Percentiles rank a stretch among this genome's conserved stretches.
phyloP scores from a whole-genome alignment of 2,329 filamentous ascomycete species.

The Malbranchea zuffiana region DNA sequence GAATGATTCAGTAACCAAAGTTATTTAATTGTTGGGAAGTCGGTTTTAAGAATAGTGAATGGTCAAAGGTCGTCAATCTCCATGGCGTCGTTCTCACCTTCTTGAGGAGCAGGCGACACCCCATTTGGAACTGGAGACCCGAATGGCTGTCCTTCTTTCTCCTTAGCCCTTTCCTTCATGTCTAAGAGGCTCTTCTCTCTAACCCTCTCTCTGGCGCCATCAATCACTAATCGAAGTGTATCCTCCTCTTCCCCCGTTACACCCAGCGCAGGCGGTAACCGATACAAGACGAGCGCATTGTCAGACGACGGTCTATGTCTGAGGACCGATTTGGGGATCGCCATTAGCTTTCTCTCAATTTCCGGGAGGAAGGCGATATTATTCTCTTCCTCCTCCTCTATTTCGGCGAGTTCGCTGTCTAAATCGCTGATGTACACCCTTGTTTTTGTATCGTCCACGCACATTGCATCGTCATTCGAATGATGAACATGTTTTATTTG shows the following conservation, averaged over 20 bases:
- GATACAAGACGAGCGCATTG: constrained; percentile 72
- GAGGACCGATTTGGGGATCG: constrained; percentile 58
- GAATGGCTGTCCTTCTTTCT: constrained; percentile 7
- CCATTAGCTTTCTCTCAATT: constrained; percentile 67
- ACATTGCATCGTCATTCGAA: constrained; percentile 54
- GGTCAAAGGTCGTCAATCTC: constrained; percentile 23
- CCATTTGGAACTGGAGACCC: too few relatives aligned
- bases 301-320: constrained; percentile 40
- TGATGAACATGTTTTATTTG: too few relatives aligned
- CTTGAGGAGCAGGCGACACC: too few relatives aligned
- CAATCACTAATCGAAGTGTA: constrained; percentile 66
- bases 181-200: constrained; percentile 45
- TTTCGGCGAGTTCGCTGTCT: constrained; percentile 70
- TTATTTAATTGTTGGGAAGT: too few relatives aligned
- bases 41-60: too few relatives aligned
- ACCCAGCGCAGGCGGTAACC: constrained; percentile 62
- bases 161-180: constrained; percentile 21
- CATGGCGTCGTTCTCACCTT: constrained; percentile 21
- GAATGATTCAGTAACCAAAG: too few relatives aligned
- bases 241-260: constrained; percentile 62
- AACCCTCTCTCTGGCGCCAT: constrained; percentile 62
- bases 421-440: constrained; percentile 86
- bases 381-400: constrained; percentile 47
- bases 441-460: constrained; percentile 74
- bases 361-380: constrained; percentile 71